Evolutionary conservation across 2,329 filamentous ascomycete species (phyloP).

Genomic region (Diaporthe sp.): DNA sequence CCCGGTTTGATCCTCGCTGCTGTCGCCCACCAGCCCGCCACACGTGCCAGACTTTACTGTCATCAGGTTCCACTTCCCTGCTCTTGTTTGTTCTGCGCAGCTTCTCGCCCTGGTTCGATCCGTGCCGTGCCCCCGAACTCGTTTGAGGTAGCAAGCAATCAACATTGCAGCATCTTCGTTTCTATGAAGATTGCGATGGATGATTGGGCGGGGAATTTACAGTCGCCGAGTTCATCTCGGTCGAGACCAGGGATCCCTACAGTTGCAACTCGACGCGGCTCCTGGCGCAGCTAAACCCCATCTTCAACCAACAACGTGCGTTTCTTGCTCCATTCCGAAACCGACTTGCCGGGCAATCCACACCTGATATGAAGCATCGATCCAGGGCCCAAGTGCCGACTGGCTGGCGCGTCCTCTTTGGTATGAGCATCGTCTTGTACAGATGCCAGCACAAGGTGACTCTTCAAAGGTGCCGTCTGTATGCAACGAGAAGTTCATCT

Average conservation of each 20-base stretch:
- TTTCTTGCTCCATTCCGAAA: conserved; percentile 21
- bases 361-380: not conserved
- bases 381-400: not conserved
- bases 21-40: not conserved
- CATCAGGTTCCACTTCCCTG: not conserved
- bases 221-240: not conserved
- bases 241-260: conserved; percentile 19
- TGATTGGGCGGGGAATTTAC: not conserved
- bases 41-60: not conserved
- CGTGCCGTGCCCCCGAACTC: not conserved
- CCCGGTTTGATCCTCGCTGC: conserved; percentile 20
- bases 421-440: not conserved
- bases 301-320: conserved; percentile 11
- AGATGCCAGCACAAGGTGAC: not conserved
- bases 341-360: conserved; percentile 4
- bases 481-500: not conserved
- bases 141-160: not conserved
- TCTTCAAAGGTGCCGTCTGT: too few species aligned
- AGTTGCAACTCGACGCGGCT: conserved; percentile 10
- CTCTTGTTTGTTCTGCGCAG: not conserved
- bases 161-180: not conserved
- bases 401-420: not conserved
- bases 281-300: not conserved
- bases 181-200: not conserved
- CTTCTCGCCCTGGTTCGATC: not conserved